Base-by-base conservation (phyloP, 2,329 filamentous ascomycete species). In the Phialemoniopsis sp. region DNA sequence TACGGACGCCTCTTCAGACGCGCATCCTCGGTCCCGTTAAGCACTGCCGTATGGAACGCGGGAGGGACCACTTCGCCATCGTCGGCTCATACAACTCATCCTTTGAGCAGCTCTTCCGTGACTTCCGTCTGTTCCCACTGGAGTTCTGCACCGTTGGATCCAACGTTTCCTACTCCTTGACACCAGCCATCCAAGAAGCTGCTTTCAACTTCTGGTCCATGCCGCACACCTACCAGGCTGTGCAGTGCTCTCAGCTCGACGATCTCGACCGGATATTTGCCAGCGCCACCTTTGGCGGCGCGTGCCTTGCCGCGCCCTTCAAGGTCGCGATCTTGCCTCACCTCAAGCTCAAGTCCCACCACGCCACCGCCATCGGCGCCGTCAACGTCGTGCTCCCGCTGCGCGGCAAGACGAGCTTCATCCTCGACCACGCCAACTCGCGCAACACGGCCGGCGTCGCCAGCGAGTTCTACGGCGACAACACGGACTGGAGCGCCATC, bases 371-470 rank as follows among this genome's bases (percentile, higher is more conserved):
- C 8, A 86, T 88, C 44, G 84, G 84, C 0, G 83, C 85, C 4
- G 76, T 86, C 33, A 88, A 89, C 48, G 87, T 83, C 0, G 60
- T 88, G 9, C 68, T 87, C 14, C 83, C 84, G 2, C 69, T 87
- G 13, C 73, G 83, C 26, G 72, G 76, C 7, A 60, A 67, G 13
- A 62, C 68, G 1, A 54, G 54, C 19, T 61, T 60, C 4, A 72
- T 78, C 3, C 64, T 80, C 8, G 70, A 75, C 40, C 76, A 80
- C 29, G 72, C 72, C 37, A 70, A 67, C 44, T 71, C 80, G 33
- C 72, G 81, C 42, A 79, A 82, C 50, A 73, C 73, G 41, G 71
- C 77, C 9, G 82, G 83, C 0, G 66, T 71, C 2, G 73, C 84
- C 6, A 70, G 69, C 42, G 80, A 75, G 8, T 73, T 87, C 17